Conservation (phyloP, 345 rosid species). For the Xanthoceras sorbifolium region DNA sequence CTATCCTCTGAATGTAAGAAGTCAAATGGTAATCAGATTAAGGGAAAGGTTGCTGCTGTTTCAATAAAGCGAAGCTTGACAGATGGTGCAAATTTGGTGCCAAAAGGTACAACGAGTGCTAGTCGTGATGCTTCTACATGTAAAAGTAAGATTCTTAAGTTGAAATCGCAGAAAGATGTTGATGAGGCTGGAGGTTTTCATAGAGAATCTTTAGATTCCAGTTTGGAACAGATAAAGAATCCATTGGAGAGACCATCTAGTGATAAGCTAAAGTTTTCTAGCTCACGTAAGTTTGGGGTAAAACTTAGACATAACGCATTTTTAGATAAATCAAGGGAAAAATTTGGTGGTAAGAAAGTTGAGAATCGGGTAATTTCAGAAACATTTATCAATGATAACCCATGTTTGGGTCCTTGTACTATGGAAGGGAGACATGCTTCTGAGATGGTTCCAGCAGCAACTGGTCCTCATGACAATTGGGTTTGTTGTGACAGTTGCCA, state of each 20-base stretch:
- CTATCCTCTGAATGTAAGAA: slow-evolving; percentile 36
- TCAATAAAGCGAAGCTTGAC: slow-evolving; percentile 29
- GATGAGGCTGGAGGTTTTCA: slow-evolving; percentile 26
- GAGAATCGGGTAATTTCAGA: slow-evolving; percentile 29
- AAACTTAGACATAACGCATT: slow-evolving; percentile 26
- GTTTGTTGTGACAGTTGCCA: slow-evolving; percentile 63
- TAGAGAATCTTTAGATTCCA: slow-evolving; percentile 24
- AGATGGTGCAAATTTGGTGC: slow-evolving; percentile 30
- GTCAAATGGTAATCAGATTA: slow-evolving; percentile 33
- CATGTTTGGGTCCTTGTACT: slow-evolving; percentile 20
- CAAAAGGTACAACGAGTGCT: slow-evolving; percentile 26
- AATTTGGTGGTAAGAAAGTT: slow-evolving; percentile 25
- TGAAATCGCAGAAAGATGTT: slow-evolving; percentile 39
- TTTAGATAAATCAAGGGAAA: slow-evolving; percentile 37
- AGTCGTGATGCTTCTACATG: slow-evolving; percentile 28
- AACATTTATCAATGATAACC: slow-evolving; percentile 32
- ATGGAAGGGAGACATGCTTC: slow-evolving; percentile 33
- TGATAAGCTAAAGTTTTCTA: slow-evolving; percentile 29
- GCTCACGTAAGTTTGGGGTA: slow-evolving; percentile 23
- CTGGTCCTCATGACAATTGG: slow-evolving; percentile 50
- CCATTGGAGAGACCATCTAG: slow-evolving; percentile 23
- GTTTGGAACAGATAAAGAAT: slow-evolving; percentile 23
- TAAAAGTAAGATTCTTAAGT: slow-evolving; percentile 31
- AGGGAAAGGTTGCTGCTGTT: slow-evolving; percentile 21
- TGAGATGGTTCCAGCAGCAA: slow-evolving; percentile 35